phyloP scores from a whole-genome alignment of 768 basidiomycete genomes.

The Pulveroboletus sp. region DNA sequence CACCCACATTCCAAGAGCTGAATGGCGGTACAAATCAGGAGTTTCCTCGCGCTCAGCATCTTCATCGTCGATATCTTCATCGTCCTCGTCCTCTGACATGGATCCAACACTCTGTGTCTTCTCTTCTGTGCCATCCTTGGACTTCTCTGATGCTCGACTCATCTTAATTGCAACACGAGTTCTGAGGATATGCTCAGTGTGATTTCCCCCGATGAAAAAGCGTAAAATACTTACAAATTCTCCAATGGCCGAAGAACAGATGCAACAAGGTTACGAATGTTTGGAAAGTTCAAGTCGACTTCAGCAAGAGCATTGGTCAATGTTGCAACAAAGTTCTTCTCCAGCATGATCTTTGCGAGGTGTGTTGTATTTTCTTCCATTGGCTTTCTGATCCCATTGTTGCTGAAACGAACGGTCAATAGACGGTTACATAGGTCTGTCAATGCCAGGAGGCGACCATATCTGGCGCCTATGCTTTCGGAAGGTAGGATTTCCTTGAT shows the following conservation, averaged over 20 bases:
- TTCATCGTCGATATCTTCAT: constrained; percentile 55
- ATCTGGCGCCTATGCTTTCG: constrained; percentile 67
- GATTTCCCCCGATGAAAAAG: neutral
- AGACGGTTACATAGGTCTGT: constrained; percentile 86
- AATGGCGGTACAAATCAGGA: constrained; percentile 92
- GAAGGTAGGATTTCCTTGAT: constrained; percentile 71
- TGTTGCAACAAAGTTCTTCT: constrained; percentile 91
- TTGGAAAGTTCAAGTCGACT: constrained; percentile 93
- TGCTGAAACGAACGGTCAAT: constrained; percentile 71
- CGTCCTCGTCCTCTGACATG: constrained; percentile 44
- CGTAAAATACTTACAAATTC: constrained; percentile 59
- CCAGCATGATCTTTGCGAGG: constrained; percentile 95
- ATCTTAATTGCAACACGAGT: constrained; percentile 98
- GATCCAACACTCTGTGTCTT: constrained; percentile 38
- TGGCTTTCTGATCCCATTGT: constrained; percentile 45
- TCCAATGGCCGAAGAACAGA: constrained; percentile 87
- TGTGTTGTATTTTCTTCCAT: constrained; percentile 78
- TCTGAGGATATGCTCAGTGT: constrained; percentile 37
- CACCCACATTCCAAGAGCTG: constrained; percentile 87
- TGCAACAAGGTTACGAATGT: constrained; percentile 80
- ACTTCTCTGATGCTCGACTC: constrained; percentile 72
- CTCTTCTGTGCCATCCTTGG: constrained; percentile 52
- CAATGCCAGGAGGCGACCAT: constrained; percentile 83
- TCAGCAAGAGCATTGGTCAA: constrained; percentile 87
- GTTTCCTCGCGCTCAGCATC: constrained; percentile 68